Conservation (phyloP, 257 asterid genomes). For the Ajuga chamaepitys region DNA sequence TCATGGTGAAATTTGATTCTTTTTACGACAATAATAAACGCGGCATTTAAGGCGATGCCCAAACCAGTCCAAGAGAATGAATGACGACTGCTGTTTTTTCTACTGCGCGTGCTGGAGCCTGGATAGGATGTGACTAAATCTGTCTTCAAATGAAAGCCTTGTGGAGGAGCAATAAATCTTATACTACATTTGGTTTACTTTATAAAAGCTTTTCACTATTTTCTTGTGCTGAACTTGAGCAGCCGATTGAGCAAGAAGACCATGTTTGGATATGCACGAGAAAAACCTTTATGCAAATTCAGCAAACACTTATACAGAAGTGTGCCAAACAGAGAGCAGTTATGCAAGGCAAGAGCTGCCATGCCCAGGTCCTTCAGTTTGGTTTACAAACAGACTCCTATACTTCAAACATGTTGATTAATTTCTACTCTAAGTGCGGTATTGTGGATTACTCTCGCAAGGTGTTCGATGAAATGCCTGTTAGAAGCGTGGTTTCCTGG, state of each 20-base stretch:
- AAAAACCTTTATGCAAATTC: slow-evolving; percentile 22
- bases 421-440: slow-evolving; percentile 62
- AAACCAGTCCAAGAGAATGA: too few relatives aligned
- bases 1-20: too few relatives aligned
- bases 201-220: slow-evolving; percentile 29
- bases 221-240: slow-evolving; percentile 17
- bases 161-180: slow-evolving; percentile 14
- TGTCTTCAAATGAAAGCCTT: slow-evolving; percentile 44
- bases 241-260: slow-evolving; percentile 21
- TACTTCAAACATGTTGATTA: slow-evolving; percentile 73
- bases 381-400: slow-evolving; percentile 44
- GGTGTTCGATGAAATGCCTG: slow-evolving; percentile 71
- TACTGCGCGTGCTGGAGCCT: too few relatives aligned
- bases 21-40: too few relatives aligned
- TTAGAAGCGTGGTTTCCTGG: slow-evolving; percentile 67
- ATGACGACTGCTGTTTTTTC: too few relatives aligned
- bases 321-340: slow-evolving; percentile 44
- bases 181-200: not conserved
- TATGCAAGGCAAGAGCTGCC: slow-evolving; percentile 48
- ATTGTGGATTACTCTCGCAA: slow-evolving; percentile 34
- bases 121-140: too few relatives aligned
- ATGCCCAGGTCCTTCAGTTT: slow-evolving; percentile 42
- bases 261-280: slow-evolving; percentile 23
- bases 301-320: slow-evolving; percentile 43
- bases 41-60: too few relatives aligned